These are phyloP conservation scores for Naumovozyma dairenensis DNA, from an alignment of 805 yeast genomes.

Conservation along the genomic window DNA sequence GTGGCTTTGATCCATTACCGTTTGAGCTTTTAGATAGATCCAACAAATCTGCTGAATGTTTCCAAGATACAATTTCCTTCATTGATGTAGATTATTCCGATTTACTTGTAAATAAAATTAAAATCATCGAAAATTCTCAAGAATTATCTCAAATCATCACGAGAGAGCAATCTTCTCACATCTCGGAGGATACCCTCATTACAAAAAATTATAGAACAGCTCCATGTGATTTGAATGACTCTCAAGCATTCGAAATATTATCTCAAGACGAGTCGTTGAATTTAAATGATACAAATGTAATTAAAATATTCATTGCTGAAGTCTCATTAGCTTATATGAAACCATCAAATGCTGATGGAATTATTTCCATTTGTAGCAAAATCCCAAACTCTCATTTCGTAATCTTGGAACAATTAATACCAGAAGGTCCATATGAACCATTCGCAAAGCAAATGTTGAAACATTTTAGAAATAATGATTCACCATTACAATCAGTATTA, in stretches of 20 bases:
- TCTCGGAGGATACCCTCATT: conserved; percentile 22
- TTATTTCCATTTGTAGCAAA: conserved; percentile 38
- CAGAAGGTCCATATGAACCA: conserved; percentile 51
- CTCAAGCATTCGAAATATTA: conserved; percentile 28
- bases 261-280: conserved; percentile 4
- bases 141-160: conserved; percentile 38
- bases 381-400: conserved; percentile 49
- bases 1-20: conserved; percentile 64
- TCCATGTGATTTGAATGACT: conserved; percentile 58
- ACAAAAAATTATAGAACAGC: conserved; percentile 44
- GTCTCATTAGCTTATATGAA: conserved; percentile 77
- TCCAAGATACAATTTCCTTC: conserved; percentile 35
- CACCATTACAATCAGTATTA: conserved; percentile 59
- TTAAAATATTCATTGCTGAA: conserved; percentile 64
- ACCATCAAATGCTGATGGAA: conserved; percentile 52
- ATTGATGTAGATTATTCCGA: conserved; percentile 73
- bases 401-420: conserved; percentile 62
- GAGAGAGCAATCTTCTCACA: conserved; percentile 22
- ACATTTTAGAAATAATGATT: conserved; percentile 55
- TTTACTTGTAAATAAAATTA: conserved; percentile 44
- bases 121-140: conserved; percentile 38
- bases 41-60: conserved; percentile 20
- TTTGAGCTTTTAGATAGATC: conserved; percentile 37
- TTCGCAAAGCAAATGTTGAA: conserved; percentile 66
- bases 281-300: conserved; percentile 21